Evolutionary conservation across 257 asterid genomes (phyloP).

Genomic region (Haberlea rhodopensis): DNA sequence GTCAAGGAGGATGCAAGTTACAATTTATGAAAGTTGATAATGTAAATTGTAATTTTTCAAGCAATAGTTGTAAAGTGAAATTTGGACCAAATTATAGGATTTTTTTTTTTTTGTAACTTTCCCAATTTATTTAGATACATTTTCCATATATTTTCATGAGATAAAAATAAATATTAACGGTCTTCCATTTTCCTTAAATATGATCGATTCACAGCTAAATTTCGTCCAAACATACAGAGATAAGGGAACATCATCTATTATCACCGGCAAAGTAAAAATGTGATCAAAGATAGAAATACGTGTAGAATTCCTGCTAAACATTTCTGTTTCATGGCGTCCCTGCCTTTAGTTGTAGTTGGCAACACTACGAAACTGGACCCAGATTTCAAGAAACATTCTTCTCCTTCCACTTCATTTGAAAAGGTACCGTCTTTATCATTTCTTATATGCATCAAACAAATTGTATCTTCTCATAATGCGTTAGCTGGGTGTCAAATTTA

Average conservation of each 20-base stretch:
- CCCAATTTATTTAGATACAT: background rate
- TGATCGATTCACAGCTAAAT: constrained; percentile 32
- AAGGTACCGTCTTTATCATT: constrained; percentile 42
- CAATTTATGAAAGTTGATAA: too few relatives aligned
- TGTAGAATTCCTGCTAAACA: constrained; percentile 25
- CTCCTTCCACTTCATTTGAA: constrained; percentile 50
- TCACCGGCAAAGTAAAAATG: background rate
- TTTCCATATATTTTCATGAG: too few relatives aligned
- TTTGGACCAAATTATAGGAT: too few relatives aligned
- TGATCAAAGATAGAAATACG: constrained; percentile 13
- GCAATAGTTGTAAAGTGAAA: too few relatives aligned
- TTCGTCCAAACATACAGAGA: constrained; percentile 57
- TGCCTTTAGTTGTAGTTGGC: constrained; percentile 58
- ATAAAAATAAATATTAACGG: too few relatives aligned
- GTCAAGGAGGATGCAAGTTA: too few relatives aligned
- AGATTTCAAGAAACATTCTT: constrained; percentile 46
- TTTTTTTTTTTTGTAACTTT: too few relatives aligned
- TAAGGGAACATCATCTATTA: constrained; percentile 27
- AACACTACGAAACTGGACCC: constrained; percentile 65
- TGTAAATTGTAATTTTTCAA: too few relatives aligned
- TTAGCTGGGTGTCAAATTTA: background rate
- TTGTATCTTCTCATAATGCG: background rate
- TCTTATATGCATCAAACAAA: background rate
- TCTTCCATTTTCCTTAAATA: too few relatives aligned
- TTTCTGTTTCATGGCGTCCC: constrained; percentile 71